A percentile compares a stretch with the other conserved stretches of the same genome.
phyloP scores from a whole-genome alignment of 768 basidiomycete genomes.

The Trametes cingulata region DNA sequence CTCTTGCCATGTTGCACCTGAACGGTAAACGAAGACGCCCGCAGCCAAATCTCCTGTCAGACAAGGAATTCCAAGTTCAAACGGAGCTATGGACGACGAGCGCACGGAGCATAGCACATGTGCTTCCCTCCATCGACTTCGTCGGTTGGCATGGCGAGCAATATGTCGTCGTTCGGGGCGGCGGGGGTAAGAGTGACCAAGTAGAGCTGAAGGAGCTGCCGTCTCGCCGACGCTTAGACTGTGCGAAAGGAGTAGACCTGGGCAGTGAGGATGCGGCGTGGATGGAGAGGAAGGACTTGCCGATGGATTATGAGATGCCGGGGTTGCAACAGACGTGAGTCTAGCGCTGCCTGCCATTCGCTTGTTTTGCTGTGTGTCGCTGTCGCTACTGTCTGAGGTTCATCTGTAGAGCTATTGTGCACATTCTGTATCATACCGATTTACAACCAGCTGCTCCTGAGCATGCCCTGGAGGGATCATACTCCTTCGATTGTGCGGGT shows the following conservation, averaged over 20 bases:
- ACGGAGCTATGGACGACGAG: constrained; percentile 56
- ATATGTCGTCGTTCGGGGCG: constrained; percentile 58
- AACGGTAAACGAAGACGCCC: constrained; percentile 50
- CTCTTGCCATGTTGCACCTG: constrained; percentile 62
- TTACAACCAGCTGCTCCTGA: background rate
- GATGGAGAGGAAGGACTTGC: constrained; percentile 74
- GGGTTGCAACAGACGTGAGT: constrained; percentile 38
- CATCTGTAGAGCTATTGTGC: background rate
- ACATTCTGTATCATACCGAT: background rate
- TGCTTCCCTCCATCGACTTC: constrained; percentile 58
- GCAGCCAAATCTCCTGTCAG: constrained; percentile 56
- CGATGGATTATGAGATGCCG: constrained; percentile 72
- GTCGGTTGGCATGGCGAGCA: constrained; percentile 76
- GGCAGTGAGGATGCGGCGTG: constrained; percentile 63
- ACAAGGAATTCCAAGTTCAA: constrained; percentile 59
- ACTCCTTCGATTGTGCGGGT: too few species aligned
- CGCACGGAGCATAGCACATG: constrained; percentile 51
- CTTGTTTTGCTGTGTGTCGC: background rate
- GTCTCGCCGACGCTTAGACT: constrained; percentile 55
- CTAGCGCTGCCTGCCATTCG: background rate
- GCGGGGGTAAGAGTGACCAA: constrained; percentile 12
- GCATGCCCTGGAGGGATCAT: too few species aligned
- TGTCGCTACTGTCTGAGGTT: background rate
- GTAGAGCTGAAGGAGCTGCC: constrained; percentile 63
- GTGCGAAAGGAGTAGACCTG: constrained; percentile 65